These are phyloP conservation scores for Apiospora aurea DNA, from an alignment of 2,329 filamentous ascomycete genomes.

Conservation along the genomic window DNA sequence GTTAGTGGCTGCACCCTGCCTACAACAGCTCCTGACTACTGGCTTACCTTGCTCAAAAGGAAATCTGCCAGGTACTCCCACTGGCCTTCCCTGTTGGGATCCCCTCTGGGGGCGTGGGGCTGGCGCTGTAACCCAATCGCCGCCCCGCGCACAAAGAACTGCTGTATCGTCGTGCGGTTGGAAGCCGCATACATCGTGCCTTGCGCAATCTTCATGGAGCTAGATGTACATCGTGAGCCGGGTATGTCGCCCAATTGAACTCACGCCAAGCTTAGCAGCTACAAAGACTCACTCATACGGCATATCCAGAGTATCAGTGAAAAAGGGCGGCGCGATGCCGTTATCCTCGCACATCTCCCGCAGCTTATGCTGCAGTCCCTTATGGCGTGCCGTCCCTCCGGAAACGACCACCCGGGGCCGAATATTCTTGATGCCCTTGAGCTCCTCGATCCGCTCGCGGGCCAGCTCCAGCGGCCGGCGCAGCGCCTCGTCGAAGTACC, in stretches of 20 bases:
- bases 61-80: not conserved
- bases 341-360: not conserved
- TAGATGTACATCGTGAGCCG: not conserved
- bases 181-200: constrained; percentile 28
- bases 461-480: not conserved
- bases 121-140: constrained; percentile 28
- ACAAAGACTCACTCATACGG: not conserved
- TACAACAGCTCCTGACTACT: not conserved
- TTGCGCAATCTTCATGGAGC: constrained; percentile 29
- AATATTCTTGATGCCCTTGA: not conserved
- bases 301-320: not conserved
- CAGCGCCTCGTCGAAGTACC: not conserved
- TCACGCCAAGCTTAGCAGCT: too few species aligned
- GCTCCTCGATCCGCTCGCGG: not conserved
- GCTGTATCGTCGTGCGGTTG: constrained; percentile 23
- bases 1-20: not conserved
- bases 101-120: not conserved
- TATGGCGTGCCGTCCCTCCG: not conserved
- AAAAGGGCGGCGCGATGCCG: not conserved
- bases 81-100: not conserved
- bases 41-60: not conserved
- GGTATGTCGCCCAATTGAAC: too few species aligned
- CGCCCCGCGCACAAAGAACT: constrained; percentile 27
- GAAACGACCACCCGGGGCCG: not conserved
- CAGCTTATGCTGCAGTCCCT: not conserved